Conservation (phyloP, 2,329 filamentous ascomycete species). For the Fusarium tanahbumbuense region DNA sequence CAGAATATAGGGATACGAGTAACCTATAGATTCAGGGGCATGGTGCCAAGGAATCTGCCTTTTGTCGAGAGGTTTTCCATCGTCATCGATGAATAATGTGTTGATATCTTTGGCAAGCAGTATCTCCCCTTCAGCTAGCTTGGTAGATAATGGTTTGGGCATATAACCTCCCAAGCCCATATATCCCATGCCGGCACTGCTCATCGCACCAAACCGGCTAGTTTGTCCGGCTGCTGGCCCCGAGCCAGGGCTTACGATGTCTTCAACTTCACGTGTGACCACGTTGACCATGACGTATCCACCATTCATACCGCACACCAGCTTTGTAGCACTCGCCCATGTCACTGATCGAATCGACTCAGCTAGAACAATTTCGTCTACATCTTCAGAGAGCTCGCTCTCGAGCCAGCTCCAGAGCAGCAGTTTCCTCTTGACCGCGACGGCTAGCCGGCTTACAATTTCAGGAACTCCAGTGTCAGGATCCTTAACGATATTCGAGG, state of each 20-base stretch:
- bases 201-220: conserved; percentile 83
- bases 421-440: conserved; percentile 91
- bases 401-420: conserved; percentile 96
- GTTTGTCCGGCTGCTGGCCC: conserved; percentile 73
- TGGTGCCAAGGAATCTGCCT: conserved; percentile 91
- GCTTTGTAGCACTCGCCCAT: conserved; percentile 87
- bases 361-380: conserved; percentile 80
- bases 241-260: conserved; percentile 81
- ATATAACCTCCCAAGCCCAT: conserved; percentile 94
- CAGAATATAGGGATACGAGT: conserved; percentile 95
- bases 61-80: conserved; percentile 84
- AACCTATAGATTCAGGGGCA: conserved; percentile 91
- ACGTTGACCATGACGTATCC: conserved; percentile 93
- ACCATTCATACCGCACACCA: conserved; percentile 91
- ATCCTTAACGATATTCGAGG: conserved; percentile 95
- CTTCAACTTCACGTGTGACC: conserved; percentile 75
- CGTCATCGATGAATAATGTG: conserved; percentile 87
- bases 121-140: conserved; percentile 84
- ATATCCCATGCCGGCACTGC: conserved; percentile 91
- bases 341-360: conserved; percentile 89
- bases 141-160: conserved; percentile 87
- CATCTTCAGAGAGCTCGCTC: conserved; percentile 82
- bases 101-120: conserved; percentile 98
- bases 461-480: conserved; percentile 86
- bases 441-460: conserved; percentile 90